Conservation (phyloP, 441 rosid genomes). For the Adansonia rubrostipa region DNA sequence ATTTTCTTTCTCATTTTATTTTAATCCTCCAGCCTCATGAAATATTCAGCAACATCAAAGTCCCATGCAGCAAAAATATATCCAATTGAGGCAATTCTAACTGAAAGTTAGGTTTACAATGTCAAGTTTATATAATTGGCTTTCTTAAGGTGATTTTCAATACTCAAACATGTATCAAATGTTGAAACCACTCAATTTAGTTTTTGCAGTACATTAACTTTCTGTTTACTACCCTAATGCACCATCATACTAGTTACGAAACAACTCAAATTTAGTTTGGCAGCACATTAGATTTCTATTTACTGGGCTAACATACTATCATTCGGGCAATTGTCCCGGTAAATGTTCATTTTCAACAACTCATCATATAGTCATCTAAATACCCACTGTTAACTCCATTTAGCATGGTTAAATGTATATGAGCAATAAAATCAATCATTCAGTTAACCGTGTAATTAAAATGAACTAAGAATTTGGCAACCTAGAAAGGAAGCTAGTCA, state of each 20-base stretch:
- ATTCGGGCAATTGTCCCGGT: not conserved
- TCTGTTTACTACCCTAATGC: not conserved
- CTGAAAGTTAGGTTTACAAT: not conserved
- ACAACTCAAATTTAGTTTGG: not conserved
- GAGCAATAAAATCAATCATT: not conserved
- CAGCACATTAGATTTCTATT: not conserved
- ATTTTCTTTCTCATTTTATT: too few species aligned
- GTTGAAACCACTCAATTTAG: conserved; percentile 1
- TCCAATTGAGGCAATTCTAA: not conserved
- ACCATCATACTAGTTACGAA: not conserved
- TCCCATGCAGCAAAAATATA: not conserved
- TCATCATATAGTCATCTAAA: not conserved
- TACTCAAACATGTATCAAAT: not conserved
- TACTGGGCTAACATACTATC: not conserved
- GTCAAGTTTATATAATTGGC: not conserved
- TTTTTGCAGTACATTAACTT: not conserved
- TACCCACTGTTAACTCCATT: not conserved
- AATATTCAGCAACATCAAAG: not conserved
- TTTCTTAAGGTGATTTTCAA: not conserved
- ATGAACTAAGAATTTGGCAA: not conserved
- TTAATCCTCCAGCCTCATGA: not conserved
- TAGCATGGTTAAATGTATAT: not conserved
- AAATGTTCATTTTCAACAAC: not conserved
- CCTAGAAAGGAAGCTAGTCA: not conserved
- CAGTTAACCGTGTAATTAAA: not conserved